A percentile compares a stretch with the other conserved stretches of the same genome.
These are phyloP conservation scores for Leishmania lainsoni DNA, from an alignment of 208 protist genomes.

Conservation along the genomic window DNA sequence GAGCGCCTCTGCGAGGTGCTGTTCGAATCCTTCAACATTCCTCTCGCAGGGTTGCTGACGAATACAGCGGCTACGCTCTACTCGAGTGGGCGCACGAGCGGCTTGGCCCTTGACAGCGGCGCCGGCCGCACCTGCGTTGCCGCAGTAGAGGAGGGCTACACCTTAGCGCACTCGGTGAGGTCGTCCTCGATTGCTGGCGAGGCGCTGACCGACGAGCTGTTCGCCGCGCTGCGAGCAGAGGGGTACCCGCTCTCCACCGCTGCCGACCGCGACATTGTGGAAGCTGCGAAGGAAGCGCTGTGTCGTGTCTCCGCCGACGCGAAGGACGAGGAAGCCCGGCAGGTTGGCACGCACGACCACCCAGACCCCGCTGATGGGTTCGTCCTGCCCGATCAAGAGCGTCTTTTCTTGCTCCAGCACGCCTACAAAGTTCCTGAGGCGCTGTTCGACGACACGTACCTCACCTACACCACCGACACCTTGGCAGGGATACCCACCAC, in stretches of 20 bases:
- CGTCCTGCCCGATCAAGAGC: slow-evolving; percentile 88
- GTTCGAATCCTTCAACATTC: slow-evolving; percentile 98
- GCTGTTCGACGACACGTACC: slow-evolving; percentile 71
- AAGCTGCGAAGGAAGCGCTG: slow-evolving; percentile 82
- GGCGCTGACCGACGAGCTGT: slow-evolving; percentile 80
- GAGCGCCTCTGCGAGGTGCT: slow-evolving; percentile 94
- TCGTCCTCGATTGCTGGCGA: slow-evolving; percentile 73
- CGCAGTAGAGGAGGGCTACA: slow-evolving; percentile 98
- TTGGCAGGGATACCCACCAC: slow-evolving; percentile 27
- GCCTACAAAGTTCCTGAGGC: slow-evolving; percentile 85
- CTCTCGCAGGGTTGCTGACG: slow-evolving; percentile 92
- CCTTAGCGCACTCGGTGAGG: slow-evolving; percentile 64
- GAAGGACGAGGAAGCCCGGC: slow-evolving; percentile 13
- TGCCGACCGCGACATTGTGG: slow-evolving; percentile 58
- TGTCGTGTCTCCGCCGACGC: slow-evolving; percentile 70
- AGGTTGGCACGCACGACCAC: slow-evolving; percentile 6
- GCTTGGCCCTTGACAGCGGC: slow-evolving; percentile 98
- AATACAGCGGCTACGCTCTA: slow-evolving; percentile 96
- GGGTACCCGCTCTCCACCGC: slow-evolving; percentile 94
- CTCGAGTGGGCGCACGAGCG: slow-evolving; percentile 96
- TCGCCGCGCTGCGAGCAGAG: slow-evolving; percentile 43
- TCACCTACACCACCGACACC: slow-evolving; percentile 45
- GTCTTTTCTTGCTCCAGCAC: slow-evolving; percentile 79
- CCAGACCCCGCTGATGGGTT: slow-evolving; percentile 39
- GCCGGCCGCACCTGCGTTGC: slow-evolving; percentile 98